These are phyloP conservation scores for Podaxis sp. DNA, from an alignment of 768 basidiomycete genomes.

Conservation along the genomic window DNA sequence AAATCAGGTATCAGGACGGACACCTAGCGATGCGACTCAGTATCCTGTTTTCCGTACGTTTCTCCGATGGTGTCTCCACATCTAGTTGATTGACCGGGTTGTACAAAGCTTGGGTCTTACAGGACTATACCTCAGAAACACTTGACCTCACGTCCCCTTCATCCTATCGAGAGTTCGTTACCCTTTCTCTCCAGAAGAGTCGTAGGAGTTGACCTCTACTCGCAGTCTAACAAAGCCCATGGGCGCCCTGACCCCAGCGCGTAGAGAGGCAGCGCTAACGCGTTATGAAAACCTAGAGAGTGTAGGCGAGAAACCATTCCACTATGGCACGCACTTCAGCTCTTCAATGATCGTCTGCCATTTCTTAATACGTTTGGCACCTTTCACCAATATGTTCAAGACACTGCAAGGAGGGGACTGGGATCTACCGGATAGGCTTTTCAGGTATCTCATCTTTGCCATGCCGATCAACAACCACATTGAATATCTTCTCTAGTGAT, in stretches of 20 bases:
- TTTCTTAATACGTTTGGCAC: conserved; percentile 83
- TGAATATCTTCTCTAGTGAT: conserved; percentile 41
- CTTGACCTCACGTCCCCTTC: conserved; percentile 60
- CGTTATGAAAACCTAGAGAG: conserved; percentile 73
- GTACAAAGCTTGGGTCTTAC: conserved; percentile 76
- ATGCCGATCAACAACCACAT: neutral
- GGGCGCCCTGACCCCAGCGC: conserved; percentile 78
- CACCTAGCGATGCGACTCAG: conserved; percentile 92
- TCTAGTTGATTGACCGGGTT: neutral
- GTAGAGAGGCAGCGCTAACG: conserved; percentile 69
- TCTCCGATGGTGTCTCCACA: neutral
- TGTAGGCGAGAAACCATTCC: conserved; percentile 84
- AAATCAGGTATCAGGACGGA: conserved; percentile 90
- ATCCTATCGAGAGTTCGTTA: conserved; percentile 69
- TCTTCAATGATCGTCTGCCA: conserved; percentile 98
- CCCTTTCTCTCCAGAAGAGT: neutral
- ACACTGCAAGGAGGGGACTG: conserved; percentile 91
- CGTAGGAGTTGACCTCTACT: neutral
- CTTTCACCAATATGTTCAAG: conserved; percentile 95
- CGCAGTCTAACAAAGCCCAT: conserved; percentile 78
- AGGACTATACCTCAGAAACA: conserved; percentile 72
- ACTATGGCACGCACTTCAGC: conserved; percentile 93
- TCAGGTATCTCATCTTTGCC: conserved; percentile 39
- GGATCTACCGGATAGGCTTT: conserved; percentile 87
- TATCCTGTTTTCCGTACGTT: conserved; percentile 85